phyloP scores from a whole-genome alignment of 345 rosid species.

The Dovyalis caffra region DNA sequence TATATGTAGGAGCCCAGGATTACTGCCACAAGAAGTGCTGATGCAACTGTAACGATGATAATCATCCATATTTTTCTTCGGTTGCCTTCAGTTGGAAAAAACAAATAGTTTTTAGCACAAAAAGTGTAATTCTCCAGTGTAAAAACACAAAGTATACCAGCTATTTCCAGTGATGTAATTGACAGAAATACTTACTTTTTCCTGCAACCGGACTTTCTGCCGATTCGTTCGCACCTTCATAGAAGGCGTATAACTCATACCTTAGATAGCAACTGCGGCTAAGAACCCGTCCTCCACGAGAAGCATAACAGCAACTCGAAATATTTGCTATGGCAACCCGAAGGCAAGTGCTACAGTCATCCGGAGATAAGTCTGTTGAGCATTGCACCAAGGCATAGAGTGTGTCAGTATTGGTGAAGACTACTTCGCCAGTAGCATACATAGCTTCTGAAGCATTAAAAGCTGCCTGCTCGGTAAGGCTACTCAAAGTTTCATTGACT shows the following conservation, averaged over 20 bases:
- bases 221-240: conserved; percentile 20
- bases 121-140: too few species aligned
- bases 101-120: too few species aligned
- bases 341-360: conserved; percentile 35
- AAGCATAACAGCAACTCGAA: conserved; percentile 21
- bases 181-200: conserved; percentile 18
- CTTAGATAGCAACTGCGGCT: conserved; percentile 45
- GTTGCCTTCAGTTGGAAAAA: too few species aligned
- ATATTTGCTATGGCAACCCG: conserved; percentile 23
- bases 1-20: conserved; percentile 15
- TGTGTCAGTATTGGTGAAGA: conserved; percentile 5
- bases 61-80: conserved; percentile 16
- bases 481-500: conserved; percentile 25
- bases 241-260: conserved; percentile 40
- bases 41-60: conserved; percentile 10
- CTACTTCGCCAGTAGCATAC: conserved; percentile 11
- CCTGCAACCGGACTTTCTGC: too few species aligned
- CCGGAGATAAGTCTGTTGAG: conserved; percentile 28
- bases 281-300: conserved; percentile 34
- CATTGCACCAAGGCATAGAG: conserved; percentile 40
- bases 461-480: conserved; percentile 22
- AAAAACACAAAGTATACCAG: too few species aligned
- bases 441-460: conserved; percentile 2
- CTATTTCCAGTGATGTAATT: too few species aligned
- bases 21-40: conserved; percentile 13